These are phyloP conservation scores for Pharus latifolius DNA, from an alignment of 176 grass and related monocot genomes.

Conservation along the genomic window DNA sequence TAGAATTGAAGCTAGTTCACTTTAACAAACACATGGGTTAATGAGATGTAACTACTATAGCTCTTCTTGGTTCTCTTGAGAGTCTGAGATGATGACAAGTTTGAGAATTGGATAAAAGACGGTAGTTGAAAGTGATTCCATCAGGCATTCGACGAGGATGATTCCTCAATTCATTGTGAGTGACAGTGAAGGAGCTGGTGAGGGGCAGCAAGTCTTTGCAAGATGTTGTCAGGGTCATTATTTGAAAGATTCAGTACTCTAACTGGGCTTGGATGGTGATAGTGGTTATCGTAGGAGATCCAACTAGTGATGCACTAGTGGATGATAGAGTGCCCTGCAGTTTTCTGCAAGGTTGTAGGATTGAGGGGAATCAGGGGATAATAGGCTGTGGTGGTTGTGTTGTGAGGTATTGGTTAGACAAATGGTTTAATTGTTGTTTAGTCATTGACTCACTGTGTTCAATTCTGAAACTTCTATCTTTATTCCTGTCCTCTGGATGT, in stretches of 20 bases:
- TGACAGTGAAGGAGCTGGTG: background rate
- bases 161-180: background rate
- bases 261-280: background rate
- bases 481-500: background rate
- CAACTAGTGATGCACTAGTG: too few species aligned
- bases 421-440: background rate
- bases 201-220: background rate
- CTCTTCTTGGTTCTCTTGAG: background rate
- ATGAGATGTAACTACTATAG: background rate
- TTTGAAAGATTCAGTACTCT: background rate
- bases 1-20: background rate
- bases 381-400: background rate
- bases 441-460: background rate
- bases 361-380: background rate
- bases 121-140: background rate
- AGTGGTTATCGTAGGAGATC: too few species aligned
- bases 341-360: background rate
- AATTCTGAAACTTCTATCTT: background rate
- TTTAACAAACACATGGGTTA: background rate
- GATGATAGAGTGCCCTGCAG: too few species aligned
- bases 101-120: background rate
- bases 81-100: background rate
- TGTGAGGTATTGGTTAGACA: background rate
- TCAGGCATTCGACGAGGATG: background rate
- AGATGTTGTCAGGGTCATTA: background rate